Evolutionary conservation across 495 filamentous ascomycete genomes (phyloP).

Genomic region (Xylaria palmicola): DNA sequence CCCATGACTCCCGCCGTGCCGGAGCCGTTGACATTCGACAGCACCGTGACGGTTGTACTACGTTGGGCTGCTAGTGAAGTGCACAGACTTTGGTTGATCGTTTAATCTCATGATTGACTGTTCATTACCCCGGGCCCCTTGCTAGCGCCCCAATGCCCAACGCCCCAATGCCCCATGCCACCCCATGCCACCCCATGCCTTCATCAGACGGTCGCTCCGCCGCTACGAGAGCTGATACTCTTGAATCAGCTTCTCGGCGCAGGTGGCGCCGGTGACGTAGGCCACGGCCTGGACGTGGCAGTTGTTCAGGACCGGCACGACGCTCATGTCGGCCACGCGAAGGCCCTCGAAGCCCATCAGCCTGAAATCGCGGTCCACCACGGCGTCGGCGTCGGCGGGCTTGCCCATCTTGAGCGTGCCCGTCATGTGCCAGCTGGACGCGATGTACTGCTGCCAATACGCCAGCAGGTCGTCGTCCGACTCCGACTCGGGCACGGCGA

Average conservation of each 20-base stretch:
- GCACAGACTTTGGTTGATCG: no score
- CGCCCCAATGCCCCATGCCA: background rate
- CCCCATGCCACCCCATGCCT: no score
- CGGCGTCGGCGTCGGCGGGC: slow-evolving; percentile 44
- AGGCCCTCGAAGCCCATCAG: slow-evolving; percentile 56
- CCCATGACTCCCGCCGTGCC: no score
- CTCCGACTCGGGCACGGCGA: slow-evolving; percentile 46
- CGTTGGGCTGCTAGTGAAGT: no score
- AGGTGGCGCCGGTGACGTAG: slow-evolving; percentile 39
- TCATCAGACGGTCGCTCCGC: no score
- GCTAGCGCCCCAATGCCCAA: background rate
- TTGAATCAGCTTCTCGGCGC: slow-evolving; percentile 43
- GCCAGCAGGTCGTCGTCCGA: slow-evolving; percentile 58
- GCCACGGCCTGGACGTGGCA: slow-evolving; percentile 37
- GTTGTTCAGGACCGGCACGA: slow-evolving; percentile 55
- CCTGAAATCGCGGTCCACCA: slow-evolving; percentile 55
- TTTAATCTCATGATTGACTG: no score
- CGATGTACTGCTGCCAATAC: slow-evolving; percentile 41
- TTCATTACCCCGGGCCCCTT: background rate
- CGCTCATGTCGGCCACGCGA: slow-evolving; percentile 65
- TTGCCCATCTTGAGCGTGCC: slow-evolving; percentile 64
- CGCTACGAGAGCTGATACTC: slow-evolving; percentile 35
- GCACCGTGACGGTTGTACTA: no score
- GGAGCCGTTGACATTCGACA: no score
- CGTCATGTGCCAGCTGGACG: slow-evolving; percentile 55